A percentile compares a stretch with the other conserved stretches of the same genome.
These are phyloP conservation scores for Puccinia novopanici DNA, from an alignment of 1,284 basidiomycete species.

Conservation along the genomic window DNA sequence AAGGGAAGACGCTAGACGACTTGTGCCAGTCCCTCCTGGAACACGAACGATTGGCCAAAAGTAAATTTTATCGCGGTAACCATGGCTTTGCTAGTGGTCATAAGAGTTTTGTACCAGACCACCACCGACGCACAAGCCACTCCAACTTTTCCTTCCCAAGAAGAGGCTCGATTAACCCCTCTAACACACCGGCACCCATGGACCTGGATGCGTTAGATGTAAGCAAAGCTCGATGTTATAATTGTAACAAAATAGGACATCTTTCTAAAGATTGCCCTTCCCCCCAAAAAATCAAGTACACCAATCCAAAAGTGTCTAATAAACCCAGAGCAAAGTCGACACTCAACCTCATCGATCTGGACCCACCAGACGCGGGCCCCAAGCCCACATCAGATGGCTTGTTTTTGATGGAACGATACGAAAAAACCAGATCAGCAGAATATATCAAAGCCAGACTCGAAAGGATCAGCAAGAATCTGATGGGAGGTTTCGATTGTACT, in stretches of 20 bases:
- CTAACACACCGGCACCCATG: slow-evolving; percentile 28
- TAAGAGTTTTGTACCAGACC: not conserved
- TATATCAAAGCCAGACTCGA: not conserved
- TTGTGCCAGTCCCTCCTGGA: slow-evolving; percentile 1
- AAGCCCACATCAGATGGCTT: not conserved
- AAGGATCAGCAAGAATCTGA: not conserved
- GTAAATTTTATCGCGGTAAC: not conserved
- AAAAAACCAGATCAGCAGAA: not conserved
- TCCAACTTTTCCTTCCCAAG: not conserved
- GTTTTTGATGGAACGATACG: not conserved
- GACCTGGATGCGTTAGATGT: not conserved
- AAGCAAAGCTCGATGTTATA: slow-evolving; percentile 25
- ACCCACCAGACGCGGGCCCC: not conserved
- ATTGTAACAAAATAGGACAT: slow-evolving; percentile 17
- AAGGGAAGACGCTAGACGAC: not conserved
- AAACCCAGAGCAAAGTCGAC: not conserved
- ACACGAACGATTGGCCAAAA: not conserved
- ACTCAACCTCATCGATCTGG: not conserved
- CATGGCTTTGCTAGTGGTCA: not conserved
- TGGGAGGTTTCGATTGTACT: not conserved
- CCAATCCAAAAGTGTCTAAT: not conserved
- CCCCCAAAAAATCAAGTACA: not conserved
- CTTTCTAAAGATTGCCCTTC: slow-evolving; percentile 7
- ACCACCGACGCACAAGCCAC: not conserved
- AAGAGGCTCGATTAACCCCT: not conserved